phyloP scores from a whole-genome alignment of 352 stramenopile species.

The Globisporangium megalacanthum region DNA sequence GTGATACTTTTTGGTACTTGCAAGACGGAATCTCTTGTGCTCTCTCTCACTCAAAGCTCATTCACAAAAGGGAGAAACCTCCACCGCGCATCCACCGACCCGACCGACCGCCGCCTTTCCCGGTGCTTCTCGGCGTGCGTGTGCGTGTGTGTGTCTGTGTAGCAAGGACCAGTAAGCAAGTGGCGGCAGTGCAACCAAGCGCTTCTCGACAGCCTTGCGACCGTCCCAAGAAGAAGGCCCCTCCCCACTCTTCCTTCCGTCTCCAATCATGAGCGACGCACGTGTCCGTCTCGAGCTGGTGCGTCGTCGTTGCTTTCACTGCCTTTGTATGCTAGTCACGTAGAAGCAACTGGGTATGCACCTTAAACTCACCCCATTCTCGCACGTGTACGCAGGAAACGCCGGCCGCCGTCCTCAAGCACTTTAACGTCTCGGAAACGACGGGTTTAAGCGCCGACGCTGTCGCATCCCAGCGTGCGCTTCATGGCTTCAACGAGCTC shows the following conservation, averaged over 20 bases:
- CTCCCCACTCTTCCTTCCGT: too few species aligned
- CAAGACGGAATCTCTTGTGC: too few species aligned
- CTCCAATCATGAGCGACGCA: slow-evolving; percentile 8
- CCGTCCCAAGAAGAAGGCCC: not conserved
- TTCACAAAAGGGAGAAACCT: too few species aligned
- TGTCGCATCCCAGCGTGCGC: slow-evolving; percentile 48
- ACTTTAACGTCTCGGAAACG: slow-evolving; percentile 66
- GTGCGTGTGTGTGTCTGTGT: not conserved
- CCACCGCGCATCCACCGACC: not conserved
- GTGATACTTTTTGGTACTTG: too few species aligned
- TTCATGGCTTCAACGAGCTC: slow-evolving; percentile 84
- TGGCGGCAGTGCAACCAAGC: not conserved
- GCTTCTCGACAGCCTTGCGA: too few species aligned
- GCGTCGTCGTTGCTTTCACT: not conserved
- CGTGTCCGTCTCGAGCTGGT: slow-evolving; percentile 11
- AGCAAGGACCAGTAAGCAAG: not conserved
- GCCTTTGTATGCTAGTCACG: too few species aligned
- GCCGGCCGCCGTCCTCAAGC: slow-evolving; percentile 65
- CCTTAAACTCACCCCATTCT: too few species aligned
- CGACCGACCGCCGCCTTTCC: not conserved
- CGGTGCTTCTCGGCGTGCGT: not conserved
- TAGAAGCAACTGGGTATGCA: too few species aligned
- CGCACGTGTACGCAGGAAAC: slow-evolving; percentile 32
- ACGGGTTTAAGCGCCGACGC: slow-evolving; percentile 42
- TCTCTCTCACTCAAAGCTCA: too few species aligned